Evolutionary conservation across 2,329 filamentous ascomycete species (phyloP).

Genomic region (Penicillium hesseltinei): DNA sequence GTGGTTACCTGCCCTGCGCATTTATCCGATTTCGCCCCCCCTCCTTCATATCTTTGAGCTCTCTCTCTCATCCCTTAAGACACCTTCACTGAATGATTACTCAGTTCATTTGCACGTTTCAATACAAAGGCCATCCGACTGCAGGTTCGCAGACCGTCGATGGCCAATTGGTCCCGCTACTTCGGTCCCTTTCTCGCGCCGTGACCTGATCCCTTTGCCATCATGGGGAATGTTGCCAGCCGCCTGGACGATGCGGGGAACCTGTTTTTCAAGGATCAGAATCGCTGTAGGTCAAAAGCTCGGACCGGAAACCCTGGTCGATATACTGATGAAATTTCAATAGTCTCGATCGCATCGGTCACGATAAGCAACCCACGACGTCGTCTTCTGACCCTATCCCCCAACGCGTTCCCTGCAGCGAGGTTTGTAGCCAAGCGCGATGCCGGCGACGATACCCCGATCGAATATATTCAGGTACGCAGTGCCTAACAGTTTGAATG

Average conservation of each 20-base stretch:
- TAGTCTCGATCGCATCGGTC: slow-evolving; percentile 85
- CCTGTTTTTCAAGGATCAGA: slow-evolving; percentile 87
- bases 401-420: slow-evolving; percentile 84
- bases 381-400: slow-evolving; percentile 73
- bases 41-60: slow-evolving; percentile 18
- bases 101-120: slow-evolving; percentile 9
- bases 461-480: slow-evolving; percentile 88
- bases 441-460: slow-evolving; percentile 67
- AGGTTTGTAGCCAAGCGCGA: slow-evolving; percentile 72
- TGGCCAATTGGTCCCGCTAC: slow-evolving; percentile 31
- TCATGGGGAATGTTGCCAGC: slow-evolving; percentile 92
- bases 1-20: slow-evolving; percentile 10
- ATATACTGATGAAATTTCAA: slow-evolving; percentile 15
- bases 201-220: slow-evolving; percentile 36
- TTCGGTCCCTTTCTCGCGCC: slow-evolving; percentile 29
- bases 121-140: slow-evolving; percentile 22
- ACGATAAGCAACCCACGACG: slow-evolving; percentile 76
- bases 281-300: slow-evolving; percentile 63
- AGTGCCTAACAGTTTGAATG: slow-evolving; percentile 2
- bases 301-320: neutral
- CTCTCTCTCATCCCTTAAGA: slow-evolving; percentile 1
- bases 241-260: slow-evolving; percentile 75
- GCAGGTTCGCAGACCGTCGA: slow-evolving; percentile 32
- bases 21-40: slow-evolving; percentile 16
- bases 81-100: slow-evolving; percentile 23